Evolutionary conservation across 306 rosid genomes (phyloP).

Genomic region (Styphnolobium japonicum): DNA sequence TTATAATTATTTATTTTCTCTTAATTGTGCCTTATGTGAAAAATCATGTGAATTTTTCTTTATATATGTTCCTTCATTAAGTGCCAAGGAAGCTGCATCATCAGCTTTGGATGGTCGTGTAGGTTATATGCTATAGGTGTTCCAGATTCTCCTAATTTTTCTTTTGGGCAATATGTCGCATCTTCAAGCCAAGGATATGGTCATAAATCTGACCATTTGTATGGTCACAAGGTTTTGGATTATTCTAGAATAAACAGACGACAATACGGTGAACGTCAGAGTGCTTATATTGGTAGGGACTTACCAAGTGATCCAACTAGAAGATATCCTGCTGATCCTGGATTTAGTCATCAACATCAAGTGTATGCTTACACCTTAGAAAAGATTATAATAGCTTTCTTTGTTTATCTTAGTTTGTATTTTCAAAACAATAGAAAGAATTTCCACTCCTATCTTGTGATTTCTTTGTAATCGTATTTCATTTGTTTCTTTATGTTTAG

Average conservation of each 20-base stretch:
- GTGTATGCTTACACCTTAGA: conserved; percentile 37
- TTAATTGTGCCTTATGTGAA: not conserved
- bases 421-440: not conserved
- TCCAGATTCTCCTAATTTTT: conserved; percentile 79
- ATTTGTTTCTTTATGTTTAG: conserved; percentile 26
- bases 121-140: conserved; percentile 61
- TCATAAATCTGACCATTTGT: conserved; percentile 73
- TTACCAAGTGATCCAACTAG: conserved; percentile 68
- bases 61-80: conserved; percentile 58
- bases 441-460: not conserved
- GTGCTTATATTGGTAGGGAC: conserved; percentile 78
- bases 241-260: conserved; percentile 81
- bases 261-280: conserved; percentile 81
- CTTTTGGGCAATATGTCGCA: conserved; percentile 70
- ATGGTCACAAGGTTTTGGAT: conserved; percentile 78
- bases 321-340: conserved; percentile 73
- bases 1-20: not conserved
- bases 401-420: not conserved
- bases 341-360: conserved; percentile 80
- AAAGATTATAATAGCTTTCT: conserved; percentile 9
- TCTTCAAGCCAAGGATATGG: conserved; percentile 80
- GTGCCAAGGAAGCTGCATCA: conserved; percentile 63
- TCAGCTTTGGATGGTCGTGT: conserved; percentile 83
- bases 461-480: not conserved
- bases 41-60: not conserved